Conservation (phyloP, 2,329 filamentous ascomycete species). For the Exutisphaerella laricina region DNA sequence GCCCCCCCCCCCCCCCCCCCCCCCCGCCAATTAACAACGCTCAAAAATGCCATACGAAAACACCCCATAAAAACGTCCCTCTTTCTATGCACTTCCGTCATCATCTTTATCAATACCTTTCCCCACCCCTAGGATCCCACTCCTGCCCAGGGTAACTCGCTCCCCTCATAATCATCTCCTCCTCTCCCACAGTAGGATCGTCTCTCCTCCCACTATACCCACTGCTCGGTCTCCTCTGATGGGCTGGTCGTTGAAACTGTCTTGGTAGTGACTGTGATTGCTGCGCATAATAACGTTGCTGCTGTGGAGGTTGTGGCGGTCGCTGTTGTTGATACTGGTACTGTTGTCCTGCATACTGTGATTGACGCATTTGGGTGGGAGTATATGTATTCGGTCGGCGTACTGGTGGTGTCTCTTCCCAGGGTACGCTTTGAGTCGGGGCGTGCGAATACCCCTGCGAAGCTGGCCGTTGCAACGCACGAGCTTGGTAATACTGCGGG, state of each 20-base stretch:
- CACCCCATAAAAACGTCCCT: too few relatives aligned
- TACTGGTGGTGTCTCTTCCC: slow-evolving; percentile 6
- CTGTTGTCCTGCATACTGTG: not conserved
- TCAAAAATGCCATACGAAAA: too few relatives aligned
- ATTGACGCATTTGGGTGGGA: slow-evolving; percentile 2
- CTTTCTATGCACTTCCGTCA: too few relatives aligned
- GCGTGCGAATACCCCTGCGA: too few relatives aligned
- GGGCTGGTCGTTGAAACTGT: slow-evolving; percentile 1
- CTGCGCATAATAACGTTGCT: slow-evolving; percentile 12
- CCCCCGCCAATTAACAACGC: too few relatives aligned
- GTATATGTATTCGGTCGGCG: not conserved
- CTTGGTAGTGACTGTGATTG: slow-evolving; percentile 2
- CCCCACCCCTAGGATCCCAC: slow-evolving; percentile 50
- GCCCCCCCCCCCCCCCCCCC: too few relatives aligned
- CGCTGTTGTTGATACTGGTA: not conserved
- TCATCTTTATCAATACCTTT: not conserved
- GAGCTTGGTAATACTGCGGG: not conserved
- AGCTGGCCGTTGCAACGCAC: not conserved
- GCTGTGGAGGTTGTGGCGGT: slow-evolving; percentile 7
- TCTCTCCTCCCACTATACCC: slow-evolving; percentile 26
- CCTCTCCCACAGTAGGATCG: slow-evolving; percentile 25
- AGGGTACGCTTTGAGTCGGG: too few relatives aligned
- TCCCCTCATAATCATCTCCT: slow-evolving; percentile 51
- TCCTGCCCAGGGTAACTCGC: slow-evolving; percentile 67
- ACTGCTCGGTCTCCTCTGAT: slow-evolving; percentile 12